phyloP scores from a whole-genome alignment of 2,329 filamentous ascomycete species.

The Incumbomyces delicatus region DNA sequence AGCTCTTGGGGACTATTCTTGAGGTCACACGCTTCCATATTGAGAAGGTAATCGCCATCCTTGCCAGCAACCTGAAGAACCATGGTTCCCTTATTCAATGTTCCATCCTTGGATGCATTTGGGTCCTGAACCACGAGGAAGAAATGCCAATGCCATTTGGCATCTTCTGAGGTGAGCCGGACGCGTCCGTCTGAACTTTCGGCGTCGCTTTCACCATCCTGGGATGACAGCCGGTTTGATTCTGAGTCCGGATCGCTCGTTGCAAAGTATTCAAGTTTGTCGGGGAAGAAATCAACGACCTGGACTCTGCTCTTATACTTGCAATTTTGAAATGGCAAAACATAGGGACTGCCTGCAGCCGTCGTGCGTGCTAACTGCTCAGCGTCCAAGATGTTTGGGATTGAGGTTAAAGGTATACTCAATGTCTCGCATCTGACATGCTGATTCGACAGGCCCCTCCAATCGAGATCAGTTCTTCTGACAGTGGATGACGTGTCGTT shows the following conservation, averaged over 20 bases:
- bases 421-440: conserved; percentile 40
- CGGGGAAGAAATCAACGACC: conserved; percentile 73
- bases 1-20: conserved; percentile 41
- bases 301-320: conserved; percentile 59
- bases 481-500: neutral
- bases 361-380: conserved; percentile 38
- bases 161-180: conserved; percentile 15
- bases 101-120: conserved; percentile 28
- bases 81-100: conserved; percentile 35
- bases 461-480: conserved; percentile 7
- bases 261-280: conserved; percentile 61
- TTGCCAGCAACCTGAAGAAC: conserved; percentile 59
- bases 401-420: conserved; percentile 29
- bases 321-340: conserved; percentile 62
- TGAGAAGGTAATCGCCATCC: conserved; percentile 48
- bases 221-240: conserved; percentile 38
- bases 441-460: conserved; percentile 8
- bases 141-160: conserved; percentile 75
- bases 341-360: conserved; percentile 34
- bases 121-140: conserved; percentile 68
- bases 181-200: conserved; percentile 15
- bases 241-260: conserved; percentile 28
- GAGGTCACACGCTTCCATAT: conserved; percentile 49
- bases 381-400: conserved; percentile 42
- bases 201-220: conserved; percentile 23